Percentiles rank a stretch among this genome's conserved stretches.
Evolutionary conservation across 129 eudicot genomes (phyloP).

Genomic region (Tanacetum coccineum): DNA sequence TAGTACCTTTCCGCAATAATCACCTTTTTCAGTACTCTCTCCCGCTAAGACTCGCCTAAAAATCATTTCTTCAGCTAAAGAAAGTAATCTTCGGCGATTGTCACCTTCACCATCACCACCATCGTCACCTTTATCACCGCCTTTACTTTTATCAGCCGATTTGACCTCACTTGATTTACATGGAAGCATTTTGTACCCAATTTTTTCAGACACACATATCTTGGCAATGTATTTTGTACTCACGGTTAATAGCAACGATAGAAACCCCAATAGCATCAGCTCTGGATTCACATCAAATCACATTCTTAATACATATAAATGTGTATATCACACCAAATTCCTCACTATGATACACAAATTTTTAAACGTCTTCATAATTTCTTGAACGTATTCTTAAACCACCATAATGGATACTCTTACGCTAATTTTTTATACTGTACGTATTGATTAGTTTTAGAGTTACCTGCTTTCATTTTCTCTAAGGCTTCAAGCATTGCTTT

Average conservation of each 20-base stretch:
- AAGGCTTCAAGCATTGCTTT: constrained; percentile 75
- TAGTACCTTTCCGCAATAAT: constrained; percentile 14
- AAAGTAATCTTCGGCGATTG: constrained; percentile 41
- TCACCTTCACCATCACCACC: not conserved
- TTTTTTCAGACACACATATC: constrained; percentile 50
- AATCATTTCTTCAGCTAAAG: constrained; percentile 39
- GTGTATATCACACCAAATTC: not conserved
- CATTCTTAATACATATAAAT: not conserved
- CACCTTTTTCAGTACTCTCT: not conserved
- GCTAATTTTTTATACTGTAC: too few species aligned
- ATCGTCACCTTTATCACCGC: not conserved
- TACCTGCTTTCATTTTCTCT: constrained; percentile 82
- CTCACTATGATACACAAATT: too few species aligned
- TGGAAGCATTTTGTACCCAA: constrained; percentile 63
- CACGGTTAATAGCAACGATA: constrained; percentile 57
- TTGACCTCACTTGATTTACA: constrained; percentile 22
- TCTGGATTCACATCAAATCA: constrained; percentile 36
- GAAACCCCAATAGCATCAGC: constrained; percentile 66
- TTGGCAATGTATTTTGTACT: constrained; percentile 50
- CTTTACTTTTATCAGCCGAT: too few species aligned
- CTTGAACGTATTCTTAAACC: too few species aligned
- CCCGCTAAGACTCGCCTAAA: constrained; percentile 49
- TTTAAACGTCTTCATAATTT: too few species aligned
- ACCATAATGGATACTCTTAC: too few species aligned
- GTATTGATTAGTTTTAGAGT: not conserved